A percentile compares a stretch with the other conserved stretches of the same genome.
These are phyloP conservation scores for Trichoderma sp. DNA, from an alignment of 2,329 filamentous ascomycete genomes.

Conservation along the genomic window DNA sequence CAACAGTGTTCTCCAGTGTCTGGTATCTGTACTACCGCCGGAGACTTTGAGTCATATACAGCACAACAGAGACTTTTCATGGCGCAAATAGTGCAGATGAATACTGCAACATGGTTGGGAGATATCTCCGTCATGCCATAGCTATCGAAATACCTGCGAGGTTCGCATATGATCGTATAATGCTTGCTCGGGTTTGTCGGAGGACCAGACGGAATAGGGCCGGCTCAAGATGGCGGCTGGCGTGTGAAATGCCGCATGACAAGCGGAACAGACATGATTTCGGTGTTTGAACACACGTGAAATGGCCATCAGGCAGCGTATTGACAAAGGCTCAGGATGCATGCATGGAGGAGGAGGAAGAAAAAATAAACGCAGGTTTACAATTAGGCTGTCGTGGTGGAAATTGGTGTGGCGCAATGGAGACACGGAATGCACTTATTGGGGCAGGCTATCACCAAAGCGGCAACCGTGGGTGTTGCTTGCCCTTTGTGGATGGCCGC, in stretches of 20 bases:
- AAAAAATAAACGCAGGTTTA: background rate
- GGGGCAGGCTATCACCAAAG: constrained; percentile 3
- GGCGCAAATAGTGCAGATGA: background rate
- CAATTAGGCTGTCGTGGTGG: background rate
- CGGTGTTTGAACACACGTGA: background rate
- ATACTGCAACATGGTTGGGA: background rate
- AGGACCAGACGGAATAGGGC: background rate
- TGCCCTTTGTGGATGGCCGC: constrained; percentile 1
- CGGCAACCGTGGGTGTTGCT: background rate
- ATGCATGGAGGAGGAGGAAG: background rate
- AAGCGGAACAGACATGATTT: background rate
- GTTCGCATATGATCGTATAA: background rate
- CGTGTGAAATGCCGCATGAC: background rate
- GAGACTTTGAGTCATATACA: background rate
- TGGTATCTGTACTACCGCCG: background rate
- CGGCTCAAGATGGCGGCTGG: background rate
- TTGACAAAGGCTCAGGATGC: background rate
- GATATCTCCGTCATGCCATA: background rate
- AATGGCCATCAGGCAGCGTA: background rate
- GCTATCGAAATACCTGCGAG: background rate
- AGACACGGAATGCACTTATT: background rate
- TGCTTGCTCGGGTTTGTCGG: background rate
- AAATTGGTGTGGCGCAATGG: background rate
- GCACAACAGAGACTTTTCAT: background rate
- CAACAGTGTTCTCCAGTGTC: background rate